A percentile compares a stretch with the other conserved stretches of the same genome.
These are phyloP conservation scores for Stagonosporopsis rhizophila DNA, from an alignment of 2,329 filamentous ascomycete genomes.

Conservation along the genomic window DNA sequence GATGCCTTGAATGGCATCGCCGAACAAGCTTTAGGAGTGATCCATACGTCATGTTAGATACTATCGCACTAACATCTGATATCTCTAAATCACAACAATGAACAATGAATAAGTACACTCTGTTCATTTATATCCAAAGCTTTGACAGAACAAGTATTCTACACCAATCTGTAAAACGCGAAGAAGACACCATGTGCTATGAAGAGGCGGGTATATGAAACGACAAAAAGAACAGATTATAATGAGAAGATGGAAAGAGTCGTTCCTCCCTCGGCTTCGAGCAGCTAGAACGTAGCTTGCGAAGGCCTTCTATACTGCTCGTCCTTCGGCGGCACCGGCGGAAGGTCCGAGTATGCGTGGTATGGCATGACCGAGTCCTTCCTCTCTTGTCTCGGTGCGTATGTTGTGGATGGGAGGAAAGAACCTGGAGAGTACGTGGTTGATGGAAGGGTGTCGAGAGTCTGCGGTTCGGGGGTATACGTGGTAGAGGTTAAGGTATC, in stretches of 20 bases:
- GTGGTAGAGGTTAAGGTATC: conserved; percentile 20
- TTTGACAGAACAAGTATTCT: not conserved
- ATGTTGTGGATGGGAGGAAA: conserved; percentile 25
- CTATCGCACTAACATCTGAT: not conserved
- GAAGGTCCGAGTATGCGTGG: conserved; percentile 16
- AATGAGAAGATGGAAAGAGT: not conserved
- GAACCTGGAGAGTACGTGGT: conserved; percentile 4
- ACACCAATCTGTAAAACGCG: not conserved
- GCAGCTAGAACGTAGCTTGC: not conserved
- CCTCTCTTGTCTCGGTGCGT: conserved; percentile 15
- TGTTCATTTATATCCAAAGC: not conserved
- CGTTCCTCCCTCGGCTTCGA: not conserved
- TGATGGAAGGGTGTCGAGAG: conserved; percentile 3
- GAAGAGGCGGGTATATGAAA: conserved; percentile 6
- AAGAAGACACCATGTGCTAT: not conserved
- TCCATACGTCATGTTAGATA: too few relatives aligned
- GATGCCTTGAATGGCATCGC: too few relatives aligned
- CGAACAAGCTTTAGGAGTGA: too few relatives aligned
- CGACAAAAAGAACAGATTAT: not conserved
- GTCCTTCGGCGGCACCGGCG: conserved; percentile 25
- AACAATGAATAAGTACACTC: not conserved
- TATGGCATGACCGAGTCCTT: conserved; percentile 34
- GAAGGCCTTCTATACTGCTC: conserved; percentile 19
- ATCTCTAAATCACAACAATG: not conserved
- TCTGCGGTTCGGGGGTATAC: conserved; percentile 6